Evolutionary conservation across 225 moss, liverwort and hornwort genomes (phyloP), one percentile per base, ranked within the genome.

Genomic region (Asterella californica): DNA sequence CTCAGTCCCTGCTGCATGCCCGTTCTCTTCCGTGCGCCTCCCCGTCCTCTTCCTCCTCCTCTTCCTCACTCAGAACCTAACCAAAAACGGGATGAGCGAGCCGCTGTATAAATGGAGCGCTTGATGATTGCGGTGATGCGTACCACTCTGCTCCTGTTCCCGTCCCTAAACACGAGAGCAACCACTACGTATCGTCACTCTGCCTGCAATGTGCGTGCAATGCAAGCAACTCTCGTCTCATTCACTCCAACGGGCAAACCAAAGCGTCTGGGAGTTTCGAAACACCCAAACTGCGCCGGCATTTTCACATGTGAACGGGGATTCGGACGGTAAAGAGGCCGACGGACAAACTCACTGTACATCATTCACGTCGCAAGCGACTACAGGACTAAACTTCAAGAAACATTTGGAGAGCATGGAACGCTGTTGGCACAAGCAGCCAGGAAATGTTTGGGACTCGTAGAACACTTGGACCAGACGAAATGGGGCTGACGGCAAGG

Each of bases 71-170:
- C 10, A 76, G 76, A 76, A 70, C 76, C 76, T 78, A 82, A 37
- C 78, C 62, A 82, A 30, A 53, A 78, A 64, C 30, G 22, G 36
- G 73, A 55, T 25, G 37, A 37, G 53, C 27, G 27, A 9, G 47
- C 49, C 53, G 7, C 42, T 42, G 42, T 7, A 54, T 72, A 73
- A 73, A 70, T 55, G 2, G 65, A 22, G 3, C 27, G 42, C 24
- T 15, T 47, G 72, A 47, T 72, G 17, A 11, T 29, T 72, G n/a
- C 72, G 72, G 27, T 72, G 72, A 72, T 72, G 72, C 42, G 72
- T 49, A 49, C 25, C 37, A 36, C 69, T 70, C 69, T 49, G n/a
- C 72, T 72, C 72, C 72, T 72, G 72, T 72, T 72, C 48, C 69
- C 69, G 27, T 45, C 72, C 49, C 72, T n/a, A n/a, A 70, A 22